These are phyloP conservation scores for Phoenix roebelenii DNA, from an alignment of 176 grass and related monocot species.

Conservation along the genomic window DNA sequence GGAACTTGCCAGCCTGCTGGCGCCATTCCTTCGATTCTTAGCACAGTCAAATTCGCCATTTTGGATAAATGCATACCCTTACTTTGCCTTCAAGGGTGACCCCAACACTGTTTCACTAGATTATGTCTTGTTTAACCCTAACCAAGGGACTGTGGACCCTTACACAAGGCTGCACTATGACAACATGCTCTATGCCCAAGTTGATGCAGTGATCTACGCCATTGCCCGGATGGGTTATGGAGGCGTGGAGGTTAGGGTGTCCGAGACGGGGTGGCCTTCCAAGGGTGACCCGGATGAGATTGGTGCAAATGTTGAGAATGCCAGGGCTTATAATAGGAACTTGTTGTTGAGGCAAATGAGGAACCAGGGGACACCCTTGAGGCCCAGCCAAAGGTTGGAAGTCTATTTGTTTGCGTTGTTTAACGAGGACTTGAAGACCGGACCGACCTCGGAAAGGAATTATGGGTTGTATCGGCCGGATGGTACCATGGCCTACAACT, in stretches of 20 bases:
- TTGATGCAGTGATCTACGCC: conserved; percentile 76
- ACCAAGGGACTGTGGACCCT: conserved; percentile 59
- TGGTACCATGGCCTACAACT: conserved; percentile 75
- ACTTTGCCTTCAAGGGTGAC: conserved; percentile 85
- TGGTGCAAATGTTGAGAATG: conserved; percentile 73
- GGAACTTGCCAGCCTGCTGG: conserved; percentile 38
- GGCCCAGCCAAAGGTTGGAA: conserved; percentile 51
- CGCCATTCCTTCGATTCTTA: conserved; percentile 58
- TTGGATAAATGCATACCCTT: conserved; percentile 91
- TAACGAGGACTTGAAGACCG: conserved; percentile 95
- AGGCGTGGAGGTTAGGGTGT: conserved; percentile 52
- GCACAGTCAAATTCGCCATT: conserved; percentile 53
- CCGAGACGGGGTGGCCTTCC: conserved; percentile 96
- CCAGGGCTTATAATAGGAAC: conserved; percentile 70
- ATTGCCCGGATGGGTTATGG: conserved; percentile 55
- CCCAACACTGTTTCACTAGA: conserved; percentile 30
- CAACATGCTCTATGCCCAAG: conserved; percentile 96
- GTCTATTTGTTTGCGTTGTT: conserved; percentile 94
- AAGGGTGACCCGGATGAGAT: conserved; percentile 69
- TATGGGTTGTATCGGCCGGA: conserved; percentile 78
- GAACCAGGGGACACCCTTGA: conserved; percentile 77
- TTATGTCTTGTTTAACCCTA: conserved; percentile 64
- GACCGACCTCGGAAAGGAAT: conserved; percentile 72
- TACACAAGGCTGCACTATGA: conserved; percentile 74
- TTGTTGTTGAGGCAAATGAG: conserved; percentile 49